Conservation (phyloP, 257 asterid species). For the Linderniella brevidens region DNA sequence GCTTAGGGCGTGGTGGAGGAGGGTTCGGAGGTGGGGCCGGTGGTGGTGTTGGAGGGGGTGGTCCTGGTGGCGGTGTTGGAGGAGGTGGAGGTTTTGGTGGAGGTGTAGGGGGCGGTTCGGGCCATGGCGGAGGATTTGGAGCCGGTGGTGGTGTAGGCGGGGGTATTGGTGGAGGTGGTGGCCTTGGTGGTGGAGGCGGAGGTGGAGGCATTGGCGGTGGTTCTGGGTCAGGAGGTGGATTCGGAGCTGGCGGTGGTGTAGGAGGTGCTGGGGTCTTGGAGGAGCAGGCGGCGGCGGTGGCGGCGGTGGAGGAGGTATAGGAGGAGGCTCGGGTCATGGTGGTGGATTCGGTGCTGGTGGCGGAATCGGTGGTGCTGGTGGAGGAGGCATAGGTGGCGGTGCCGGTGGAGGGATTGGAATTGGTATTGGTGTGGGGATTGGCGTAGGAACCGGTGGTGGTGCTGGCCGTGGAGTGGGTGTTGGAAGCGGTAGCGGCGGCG, state of each 20-base stretch:
- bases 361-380: too few relatives aligned
- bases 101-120: conserved; percentile 10
- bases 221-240: too few relatives aligned
- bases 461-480: conserved; percentile 14
- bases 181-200: conserved; percentile 18
- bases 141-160: conserved; percentile 18
- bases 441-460: conserved; percentile 14
- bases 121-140: conserved; percentile 16
- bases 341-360: too few relatives aligned
- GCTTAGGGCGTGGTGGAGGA: conserved; percentile 25
- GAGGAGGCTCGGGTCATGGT: too few relatives aligned
- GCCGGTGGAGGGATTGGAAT: too few relatives aligned
- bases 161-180: conserved; percentile 21
- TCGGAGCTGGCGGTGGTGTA: too few relatives aligned
- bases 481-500: conserved; percentile 14
- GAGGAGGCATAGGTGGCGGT: too few relatives aligned
- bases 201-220: conserved; percentile 19
- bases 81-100: conserved; percentile 17
- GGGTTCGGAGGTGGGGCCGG: conserved; percentile 19
- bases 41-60: conserved; percentile 7
- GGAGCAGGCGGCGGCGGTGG: too few relatives aligned
- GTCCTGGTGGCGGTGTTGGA: conserved; percentile 17
- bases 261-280: too few relatives aligned
- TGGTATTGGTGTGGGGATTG: too few relatives aligned
- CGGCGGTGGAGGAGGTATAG: too few relatives aligned